Conservation (phyloP, 208 protist genomes). For the Balamuthia mandrillaris region DNA sequence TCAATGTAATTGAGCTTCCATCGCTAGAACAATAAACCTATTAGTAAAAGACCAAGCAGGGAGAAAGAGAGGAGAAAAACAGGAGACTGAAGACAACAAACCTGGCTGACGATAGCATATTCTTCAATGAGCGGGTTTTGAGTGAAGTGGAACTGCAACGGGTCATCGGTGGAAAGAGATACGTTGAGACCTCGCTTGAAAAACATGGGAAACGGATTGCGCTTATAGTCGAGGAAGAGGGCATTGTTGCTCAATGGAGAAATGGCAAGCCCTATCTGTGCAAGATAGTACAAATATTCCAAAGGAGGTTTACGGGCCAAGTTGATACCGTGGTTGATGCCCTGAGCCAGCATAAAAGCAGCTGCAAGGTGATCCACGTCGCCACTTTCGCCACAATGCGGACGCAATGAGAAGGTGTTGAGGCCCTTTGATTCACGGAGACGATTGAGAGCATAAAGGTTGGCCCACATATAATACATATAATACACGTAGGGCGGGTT, state of each 20-base stretch:
- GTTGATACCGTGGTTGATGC: constrained; percentile 95
- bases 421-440: constrained; percentile 74
- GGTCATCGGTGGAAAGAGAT: constrained; percentile 95
- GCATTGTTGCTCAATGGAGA: constrained; percentile 98
- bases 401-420: constrained; percentile 85
- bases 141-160: constrained; percentile 96
- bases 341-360: constrained; percentile 86
- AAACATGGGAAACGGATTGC: constrained; percentile 93
- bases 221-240: constrained; percentile 94
- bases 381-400: constrained; percentile 93
- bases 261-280: constrained; percentile 95
- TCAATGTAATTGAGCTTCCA: constrained; percentile 94
- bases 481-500: constrained; percentile 99
- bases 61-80: background rate
- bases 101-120: constrained; percentile 95
- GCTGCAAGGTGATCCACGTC: constrained; percentile 86
- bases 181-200: constrained; percentile 94
- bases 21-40: constrained; percentile 55
- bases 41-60: background rate
- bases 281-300: constrained; percentile 98
- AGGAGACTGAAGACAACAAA: constrained; percentile 12
- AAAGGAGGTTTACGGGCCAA: constrained; percentile 88
- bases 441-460: constrained; percentile 94
- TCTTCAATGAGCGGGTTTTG: constrained; percentile 97
- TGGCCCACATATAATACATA: constrained; percentile 95